These are phyloP conservation scores for Fraxinus baroniana DNA, from an alignment of 305 asterid genomes.

Conservation along the genomic window DNA sequence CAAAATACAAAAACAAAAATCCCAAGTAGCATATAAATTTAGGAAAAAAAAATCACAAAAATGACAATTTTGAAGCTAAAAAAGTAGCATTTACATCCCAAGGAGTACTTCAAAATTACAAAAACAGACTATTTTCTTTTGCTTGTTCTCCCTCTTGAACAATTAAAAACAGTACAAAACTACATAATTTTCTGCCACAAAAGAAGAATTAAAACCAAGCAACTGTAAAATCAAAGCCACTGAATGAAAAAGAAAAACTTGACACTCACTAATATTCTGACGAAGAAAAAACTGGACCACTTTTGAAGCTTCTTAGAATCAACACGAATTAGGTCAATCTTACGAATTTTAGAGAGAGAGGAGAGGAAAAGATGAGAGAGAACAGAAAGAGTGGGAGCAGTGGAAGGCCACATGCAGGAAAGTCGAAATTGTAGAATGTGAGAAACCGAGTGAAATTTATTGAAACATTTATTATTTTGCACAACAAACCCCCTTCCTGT, in stretches of 20 bases:
- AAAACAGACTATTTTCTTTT: background rate
- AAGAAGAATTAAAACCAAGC: background rate
- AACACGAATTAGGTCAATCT: conserved; percentile 35
- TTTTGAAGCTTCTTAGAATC: conserved; percentile 35
- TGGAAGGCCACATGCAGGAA: conserved; percentile 45
- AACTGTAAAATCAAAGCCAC: conserved; percentile 10
- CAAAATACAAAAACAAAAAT: background rate
- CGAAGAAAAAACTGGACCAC: background rate
- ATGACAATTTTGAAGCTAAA: background rate
- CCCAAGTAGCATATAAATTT: background rate
- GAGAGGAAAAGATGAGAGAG: conserved; percentile 1
- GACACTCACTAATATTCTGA: conserved; percentile 12
- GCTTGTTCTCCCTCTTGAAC: background rate
- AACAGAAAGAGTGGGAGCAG: conserved; percentile 22
- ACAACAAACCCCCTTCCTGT: conserved; percentile 16
- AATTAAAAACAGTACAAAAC: background rate
- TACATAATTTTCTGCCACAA: background rate
- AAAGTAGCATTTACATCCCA: background rate
- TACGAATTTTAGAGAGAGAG: background rate
- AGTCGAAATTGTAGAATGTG: conserved; percentile 34
- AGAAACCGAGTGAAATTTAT: conserved; percentile 67
- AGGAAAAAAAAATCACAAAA: background rate
- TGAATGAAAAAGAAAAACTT: background rate
- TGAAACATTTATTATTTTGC: conserved; percentile 39
- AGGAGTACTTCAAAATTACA: background rate